Evolutionary conservation across 768 basidiomycete genomes (phyloP).

Genomic region (Cytidiella melzeri): DNA sequence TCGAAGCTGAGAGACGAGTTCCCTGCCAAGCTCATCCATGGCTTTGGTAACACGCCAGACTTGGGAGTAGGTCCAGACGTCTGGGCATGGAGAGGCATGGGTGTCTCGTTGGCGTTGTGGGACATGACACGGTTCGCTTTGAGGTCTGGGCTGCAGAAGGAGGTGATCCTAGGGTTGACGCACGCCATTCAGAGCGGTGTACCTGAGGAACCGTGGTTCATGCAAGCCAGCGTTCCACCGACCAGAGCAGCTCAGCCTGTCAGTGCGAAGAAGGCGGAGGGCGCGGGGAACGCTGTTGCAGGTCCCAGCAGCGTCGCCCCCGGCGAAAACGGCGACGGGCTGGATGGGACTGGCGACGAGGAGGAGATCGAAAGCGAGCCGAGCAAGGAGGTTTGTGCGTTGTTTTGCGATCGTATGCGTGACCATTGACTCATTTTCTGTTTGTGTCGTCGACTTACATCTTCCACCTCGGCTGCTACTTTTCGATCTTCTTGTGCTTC

Average conservation of each 20-base stretch:
- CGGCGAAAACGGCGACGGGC: constrained; percentile 27
- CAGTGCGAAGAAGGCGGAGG: too few relatives aligned
- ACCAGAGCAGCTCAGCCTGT: too few relatives aligned
- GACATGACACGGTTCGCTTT: constrained; percentile 62
- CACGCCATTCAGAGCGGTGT: constrained; percentile 51
- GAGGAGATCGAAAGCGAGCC: constrained; percentile 21
- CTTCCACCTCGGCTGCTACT: not conserved
- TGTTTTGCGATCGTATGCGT: not conserved
- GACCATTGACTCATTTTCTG: not conserved
- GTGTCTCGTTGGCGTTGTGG: constrained; percentile 67
- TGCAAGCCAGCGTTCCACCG: constrained; percentile 2
- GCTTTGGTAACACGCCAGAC: constrained; percentile 37
- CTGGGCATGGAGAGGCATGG: constrained; percentile 76
- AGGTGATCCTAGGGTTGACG: constrained; percentile 54
- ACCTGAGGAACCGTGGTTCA: constrained; percentile 23
- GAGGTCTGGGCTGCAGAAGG: constrained; percentile 52
- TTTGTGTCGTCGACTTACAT: constrained; percentile 10
- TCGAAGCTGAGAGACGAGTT: constrained; percentile 66
- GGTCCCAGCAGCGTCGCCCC: not conserved
- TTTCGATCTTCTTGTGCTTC: not conserved
- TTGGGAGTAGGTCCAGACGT: constrained; percentile 51
- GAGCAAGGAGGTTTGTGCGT: constrained; percentile 26
- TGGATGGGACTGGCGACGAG: constrained; percentile 29
- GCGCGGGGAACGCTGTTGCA: constrained; percentile 1
- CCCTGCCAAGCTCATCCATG: constrained; percentile 55